A percentile compares a stretch with the other conserved stretches of the same genome.
These are phyloP conservation scores for Cyberlindnera bimundalis DNA, from an alignment of 805 yeast species.

Conservation along the genomic window DNA sequence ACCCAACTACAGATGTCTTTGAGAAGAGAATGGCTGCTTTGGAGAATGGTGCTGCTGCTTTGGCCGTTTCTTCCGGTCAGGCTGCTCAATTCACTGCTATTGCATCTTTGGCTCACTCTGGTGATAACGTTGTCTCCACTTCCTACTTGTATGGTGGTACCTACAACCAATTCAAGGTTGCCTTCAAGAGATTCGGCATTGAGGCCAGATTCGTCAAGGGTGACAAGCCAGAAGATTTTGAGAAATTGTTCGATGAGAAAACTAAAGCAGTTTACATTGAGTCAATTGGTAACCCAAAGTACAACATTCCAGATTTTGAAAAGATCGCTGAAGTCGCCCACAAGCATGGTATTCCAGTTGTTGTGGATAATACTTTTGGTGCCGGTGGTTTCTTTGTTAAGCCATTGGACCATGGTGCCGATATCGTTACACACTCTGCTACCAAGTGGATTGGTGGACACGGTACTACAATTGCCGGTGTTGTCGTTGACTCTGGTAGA, in stretches of 20 bases:
- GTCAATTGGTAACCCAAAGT: slow-evolving; percentile 89
- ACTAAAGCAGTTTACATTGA: slow-evolving; percentile 91
- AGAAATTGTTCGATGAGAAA: slow-evolving; percentile 67
- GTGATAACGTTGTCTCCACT: slow-evolving; percentile 88
- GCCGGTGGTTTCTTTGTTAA: slow-evolving; percentile 88
- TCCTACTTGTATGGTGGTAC: slow-evolving; percentile 94
- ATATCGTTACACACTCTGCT: slow-evolving; percentile 89
- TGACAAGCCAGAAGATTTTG: slow-evolving; percentile 70
- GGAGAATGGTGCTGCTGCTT: slow-evolving; percentile 88
- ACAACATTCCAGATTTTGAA: slow-evolving; percentile 89
- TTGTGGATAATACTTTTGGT: slow-evolving; percentile 95
- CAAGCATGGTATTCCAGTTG: slow-evolving; percentile 81
- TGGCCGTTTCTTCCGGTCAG: slow-evolving; percentile 93
- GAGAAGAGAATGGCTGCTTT: slow-evolving; percentile 91
- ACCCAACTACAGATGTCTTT: slow-evolving; percentile 89
- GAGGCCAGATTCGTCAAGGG: slow-evolving; percentile 83
- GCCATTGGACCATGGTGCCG: slow-evolving; percentile 89
- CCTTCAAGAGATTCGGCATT: slow-evolving; percentile 85
- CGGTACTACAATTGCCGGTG: slow-evolving; percentile 93
- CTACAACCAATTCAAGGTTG: slow-evolving; percentile 89
- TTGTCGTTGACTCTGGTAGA: slow-evolving; percentile 83
- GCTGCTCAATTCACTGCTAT: slow-evolving; percentile 90
- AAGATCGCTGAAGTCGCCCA: slow-evolving; percentile 73
- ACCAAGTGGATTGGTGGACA: slow-evolving; percentile 99
- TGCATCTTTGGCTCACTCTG: slow-evolving; percentile 77